Base-by-base conservation (phyloP, 192 early-diverging fungal species). In the Entophlyctis luteolus region DNA sequence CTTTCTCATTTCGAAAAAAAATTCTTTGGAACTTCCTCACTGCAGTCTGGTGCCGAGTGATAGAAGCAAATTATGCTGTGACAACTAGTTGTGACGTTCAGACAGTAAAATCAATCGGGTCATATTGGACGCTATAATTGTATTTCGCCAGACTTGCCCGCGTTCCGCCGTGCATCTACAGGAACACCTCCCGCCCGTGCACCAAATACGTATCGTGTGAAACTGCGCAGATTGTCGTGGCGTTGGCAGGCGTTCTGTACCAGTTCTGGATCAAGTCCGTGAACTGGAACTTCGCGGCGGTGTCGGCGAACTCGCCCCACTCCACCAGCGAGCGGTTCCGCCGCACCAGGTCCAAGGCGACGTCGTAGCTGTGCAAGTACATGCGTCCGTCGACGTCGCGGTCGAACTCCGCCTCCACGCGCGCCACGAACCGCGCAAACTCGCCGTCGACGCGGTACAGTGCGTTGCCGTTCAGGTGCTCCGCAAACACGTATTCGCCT, bases 391-490 rank as follows among this genome's bases (percentile, higher is more conserved):
- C 38, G 1, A 25, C 1, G 48, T 65, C 59, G 0, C 2, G 12
- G 31, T 28, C 29, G 31, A 75, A 57, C 49, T 50, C 47, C 38
- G 8, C 29, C 36, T 48, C 38, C n/a, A 67, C 73, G 22, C 22
- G 54, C 3, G 12, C 20, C 16, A 75, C 36, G 48, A 56, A 75
- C 38, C 33, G n/a, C 6, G 45, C 1, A 56, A 75, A 75, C 3
- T 57, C 6, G 35, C 63, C 67, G 36, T 70, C 67, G 1, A 70
- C 45, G 12, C 73, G 69, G 47, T 75, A 75, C 23, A 75, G 32
- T 12, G 73, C 73, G 34, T 75, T 75, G 10, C 73, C 73, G 70
- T 75, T 75, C 12, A 75, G 48, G 39, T 75, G 73, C 6, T 72
- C 67, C 8, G 68, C 28, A 53, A 75, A 75, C 14, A 62, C 32